These are phyloP conservation scores for Dactylellina leptospora DNA, from an alignment of 2,329 filamentous ascomycete species.

Conservation along the genomic window DNA sequence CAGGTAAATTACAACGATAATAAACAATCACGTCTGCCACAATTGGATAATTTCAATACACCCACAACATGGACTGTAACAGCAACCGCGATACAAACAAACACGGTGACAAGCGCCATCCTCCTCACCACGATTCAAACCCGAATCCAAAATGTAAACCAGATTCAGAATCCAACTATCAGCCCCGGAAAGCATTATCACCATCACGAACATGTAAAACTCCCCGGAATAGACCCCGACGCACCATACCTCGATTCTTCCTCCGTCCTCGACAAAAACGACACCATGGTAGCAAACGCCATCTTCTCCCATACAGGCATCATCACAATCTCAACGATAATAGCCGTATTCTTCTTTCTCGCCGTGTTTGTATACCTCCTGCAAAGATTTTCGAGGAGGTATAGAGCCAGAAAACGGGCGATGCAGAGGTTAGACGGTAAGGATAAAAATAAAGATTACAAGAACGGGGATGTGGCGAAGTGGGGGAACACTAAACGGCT, in stretches of 20 bases:
- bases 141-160: not conserved
- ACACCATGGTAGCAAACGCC: conserved; percentile 22
- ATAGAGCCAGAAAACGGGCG: conserved; percentile 25
- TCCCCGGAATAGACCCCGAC: not conserved
- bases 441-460: not conserved
- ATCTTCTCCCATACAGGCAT: conserved; percentile 39
- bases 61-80: not conserved
- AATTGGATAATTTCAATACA: not conserved
- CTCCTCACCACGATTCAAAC: not conserved
- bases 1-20: no score
- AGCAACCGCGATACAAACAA: not conserved
- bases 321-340: conserved; percentile 22
- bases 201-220: conserved; percentile 3
- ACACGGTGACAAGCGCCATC: not conserved
- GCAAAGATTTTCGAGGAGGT: conserved; percentile 32
- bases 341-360: conserved; percentile 18
- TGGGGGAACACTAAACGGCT: not conserved
- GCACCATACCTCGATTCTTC: conserved; percentile 17
- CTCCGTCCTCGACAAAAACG: not conserved
- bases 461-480: not conserved
- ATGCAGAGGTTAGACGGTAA: not conserved
- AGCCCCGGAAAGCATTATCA: not conserved
- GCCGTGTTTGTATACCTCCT: conserved; percentile 19
- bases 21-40: no score
- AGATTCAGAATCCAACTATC: not conserved